These are phyloP conservation scores for Limonomyces culmigenus DNA, from an alignment of 1,284 basidiomycete genomes.

Conservation along the genomic window DNA sequence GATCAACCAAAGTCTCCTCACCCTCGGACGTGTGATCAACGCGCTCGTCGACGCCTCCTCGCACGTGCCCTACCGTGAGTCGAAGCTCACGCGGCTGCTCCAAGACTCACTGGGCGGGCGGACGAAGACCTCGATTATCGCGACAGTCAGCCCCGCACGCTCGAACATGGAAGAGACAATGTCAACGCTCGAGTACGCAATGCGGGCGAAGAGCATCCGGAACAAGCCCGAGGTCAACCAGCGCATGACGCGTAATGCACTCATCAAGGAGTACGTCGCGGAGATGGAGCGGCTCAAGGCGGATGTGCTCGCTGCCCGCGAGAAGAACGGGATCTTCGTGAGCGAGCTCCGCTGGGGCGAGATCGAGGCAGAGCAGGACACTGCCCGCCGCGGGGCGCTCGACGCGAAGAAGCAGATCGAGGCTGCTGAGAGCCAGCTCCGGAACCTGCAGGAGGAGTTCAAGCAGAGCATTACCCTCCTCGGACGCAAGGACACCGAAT, in stretches of 20 bases:
- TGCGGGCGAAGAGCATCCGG: conserved; percentile 89
- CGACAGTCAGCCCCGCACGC: conserved; percentile 83
- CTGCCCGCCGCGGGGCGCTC: conserved; percentile 56
- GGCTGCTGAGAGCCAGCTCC: conserved; percentile 69
- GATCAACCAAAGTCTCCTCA: conserved; percentile 97
- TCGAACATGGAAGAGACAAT: conserved; percentile 95
- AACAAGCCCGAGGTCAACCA: conserved; percentile 95
- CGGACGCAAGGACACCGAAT: conserved; percentile 57
- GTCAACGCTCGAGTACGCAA: conserved; percentile 94
- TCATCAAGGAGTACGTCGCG: conserved; percentile 89
- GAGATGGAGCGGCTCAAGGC: conserved; percentile 92
- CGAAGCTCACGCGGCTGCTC: conserved; percentile 89
- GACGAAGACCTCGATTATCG: conserved; percentile 97
- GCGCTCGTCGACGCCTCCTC: conserved; percentile 84
- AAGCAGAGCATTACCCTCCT: conserved; percentile 73
- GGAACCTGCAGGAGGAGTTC: conserved; percentile 74
- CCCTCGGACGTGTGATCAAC: conserved; percentile 94
- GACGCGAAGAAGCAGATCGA: conserved; percentile 73
- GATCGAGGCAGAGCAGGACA: conserved; percentile 62
- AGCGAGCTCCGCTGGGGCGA: conserved; percentile 81
- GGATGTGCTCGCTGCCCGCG: conserved; percentile 78
- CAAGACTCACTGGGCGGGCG: conserved; percentile 98
- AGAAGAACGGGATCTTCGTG: conserved; percentile 91
- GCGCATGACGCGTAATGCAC: conserved; percentile 81
- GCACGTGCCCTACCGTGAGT: conserved; percentile 93